Base-by-base conservation (phyloP, 2,329 filamentous ascomycete genomes). In the Phialocephala sp. region DNA sequence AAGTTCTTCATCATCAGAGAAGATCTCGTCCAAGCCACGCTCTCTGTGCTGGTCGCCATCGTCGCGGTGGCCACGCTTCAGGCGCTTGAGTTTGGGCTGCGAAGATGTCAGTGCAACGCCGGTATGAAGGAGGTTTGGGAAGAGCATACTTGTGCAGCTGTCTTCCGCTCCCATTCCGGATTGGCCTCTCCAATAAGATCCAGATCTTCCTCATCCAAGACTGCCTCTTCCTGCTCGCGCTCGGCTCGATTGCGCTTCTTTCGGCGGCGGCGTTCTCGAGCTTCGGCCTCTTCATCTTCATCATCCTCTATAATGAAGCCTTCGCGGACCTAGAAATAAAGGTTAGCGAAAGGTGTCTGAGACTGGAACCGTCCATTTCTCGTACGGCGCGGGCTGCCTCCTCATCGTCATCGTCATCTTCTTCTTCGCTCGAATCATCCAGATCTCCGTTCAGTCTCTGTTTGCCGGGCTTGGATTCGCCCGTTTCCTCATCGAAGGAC, bases 271-370 rank as follows among this genome's bases (percentile, higher is more conserved):
- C 83, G 66, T 82, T 82, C 74, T 69, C 72, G 70, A 64, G 85
- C 87, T 37, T 89, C 88, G 58, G 89, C 86, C 57, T 90, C 91
- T 66, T 92, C 91, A 63, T 93, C 90, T 72, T 93, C 91, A 68
- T 94, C 93, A 75, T 97, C 64, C 45, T 66, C 94, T 69, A 97
- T 93, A 71, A 99, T 97, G 80, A 98, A 99, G 32, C 94, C 94
- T 82, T 97, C 93, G 60, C 91, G 91, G 70, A 97, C 87, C 93
- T 97, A 74, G 27, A 12, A 12, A 43, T 39, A 22, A 3, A 27
- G 11, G 60, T 74, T 15, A 74, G 67, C 57, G 57, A 54, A 18
- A 4, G 6, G 50, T n/a, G 11, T 15, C 50, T 24, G 20, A 22
- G 22, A 32, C 14, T 54, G 14, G 12, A 32, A 12, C 8, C 50